phyloP scores from a whole-genome alignment of 164 flowering plant species.

The Tetrastigma voinierianum region DNA sequence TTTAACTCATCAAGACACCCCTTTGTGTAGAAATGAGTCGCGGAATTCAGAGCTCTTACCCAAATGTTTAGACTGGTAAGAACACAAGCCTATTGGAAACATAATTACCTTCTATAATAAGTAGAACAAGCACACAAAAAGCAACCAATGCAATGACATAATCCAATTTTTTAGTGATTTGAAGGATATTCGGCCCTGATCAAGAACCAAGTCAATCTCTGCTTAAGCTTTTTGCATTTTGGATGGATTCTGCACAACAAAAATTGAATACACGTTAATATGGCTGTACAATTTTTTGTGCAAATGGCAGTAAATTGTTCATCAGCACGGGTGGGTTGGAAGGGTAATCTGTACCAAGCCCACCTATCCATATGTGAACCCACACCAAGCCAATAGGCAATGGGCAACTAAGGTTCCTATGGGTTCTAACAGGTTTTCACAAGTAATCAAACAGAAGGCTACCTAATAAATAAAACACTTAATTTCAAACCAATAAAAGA shows the following conservation, averaged over 20 bases:
- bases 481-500: no score
- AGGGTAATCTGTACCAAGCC: no score
- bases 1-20: no score
- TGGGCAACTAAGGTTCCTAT: no score
- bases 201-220: slow-evolving; percentile 86
- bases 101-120: background rate
- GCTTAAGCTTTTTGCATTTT: slow-evolving; percentile 92
- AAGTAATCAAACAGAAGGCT: no score
- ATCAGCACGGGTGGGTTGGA: no score
- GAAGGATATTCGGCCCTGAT: slow-evolving; percentile 47
- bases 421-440: no score
- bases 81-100: slow-evolving; percentile 1
- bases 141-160: slow-evolving; percentile 31
- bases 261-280: slow-evolving; percentile 9
- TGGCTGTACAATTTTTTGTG: background rate
- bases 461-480: no score
- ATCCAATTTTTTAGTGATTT: slow-evolving; percentile 77
- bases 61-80: background rate
- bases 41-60: background rate
- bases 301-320: background rate
- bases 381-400: no score
- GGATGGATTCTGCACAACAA: slow-evolving; percentile 64
- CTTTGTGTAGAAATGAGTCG: no score
- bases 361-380: no score
- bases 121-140: background rate